Evolutionary conservation across 768 basidiomycete species (phyloP).

Genomic region (Tulasnella sp.): DNA sequence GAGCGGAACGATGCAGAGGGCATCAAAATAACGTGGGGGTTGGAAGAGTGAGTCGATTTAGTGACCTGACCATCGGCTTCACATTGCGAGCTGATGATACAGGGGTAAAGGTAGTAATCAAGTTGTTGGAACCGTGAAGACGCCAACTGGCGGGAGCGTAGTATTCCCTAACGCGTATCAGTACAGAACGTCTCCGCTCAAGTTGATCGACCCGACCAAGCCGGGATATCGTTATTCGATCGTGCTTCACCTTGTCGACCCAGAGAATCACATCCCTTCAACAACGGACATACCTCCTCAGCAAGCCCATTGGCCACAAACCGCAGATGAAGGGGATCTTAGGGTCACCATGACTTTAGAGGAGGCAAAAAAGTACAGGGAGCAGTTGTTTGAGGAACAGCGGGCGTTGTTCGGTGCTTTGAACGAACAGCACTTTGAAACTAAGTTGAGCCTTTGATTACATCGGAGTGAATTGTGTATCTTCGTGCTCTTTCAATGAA

Average conservation of each 20-base stretch:
- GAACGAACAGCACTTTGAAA: conserved; percentile 4
- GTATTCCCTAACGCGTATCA: conserved; percentile 34
- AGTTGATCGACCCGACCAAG: conserved; percentile 27
- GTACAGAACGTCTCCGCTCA: conserved; percentile 15
- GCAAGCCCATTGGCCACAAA: neutral
- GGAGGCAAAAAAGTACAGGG: neutral
- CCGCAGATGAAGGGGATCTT: neutral
- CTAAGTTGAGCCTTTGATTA: neutral
- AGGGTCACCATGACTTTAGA: neutral
- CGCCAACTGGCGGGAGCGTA: conserved; percentile 6
- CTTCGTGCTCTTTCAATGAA: no score
- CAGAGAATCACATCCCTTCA: neutral
- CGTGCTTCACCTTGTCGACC: conserved; percentile 17
- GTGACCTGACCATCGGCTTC: no score
- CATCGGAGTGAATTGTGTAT: no score
- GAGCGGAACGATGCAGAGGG: conserved; percentile 38
- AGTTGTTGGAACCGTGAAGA: conserved; percentile 12
- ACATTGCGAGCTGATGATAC: no score
- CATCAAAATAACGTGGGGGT: conserved; percentile 53
- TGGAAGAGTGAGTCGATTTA: conserved; percentile 38
- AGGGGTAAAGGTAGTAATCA: neutral
- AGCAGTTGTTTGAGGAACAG: neutral
- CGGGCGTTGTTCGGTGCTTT: neutral
- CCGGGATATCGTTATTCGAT: conserved; percentile 28
- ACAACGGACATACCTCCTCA: conserved; percentile 18